phyloP scores from a whole-genome alignment of 177 flowering plant genomes.

The Vitis hybrid region DNA sequence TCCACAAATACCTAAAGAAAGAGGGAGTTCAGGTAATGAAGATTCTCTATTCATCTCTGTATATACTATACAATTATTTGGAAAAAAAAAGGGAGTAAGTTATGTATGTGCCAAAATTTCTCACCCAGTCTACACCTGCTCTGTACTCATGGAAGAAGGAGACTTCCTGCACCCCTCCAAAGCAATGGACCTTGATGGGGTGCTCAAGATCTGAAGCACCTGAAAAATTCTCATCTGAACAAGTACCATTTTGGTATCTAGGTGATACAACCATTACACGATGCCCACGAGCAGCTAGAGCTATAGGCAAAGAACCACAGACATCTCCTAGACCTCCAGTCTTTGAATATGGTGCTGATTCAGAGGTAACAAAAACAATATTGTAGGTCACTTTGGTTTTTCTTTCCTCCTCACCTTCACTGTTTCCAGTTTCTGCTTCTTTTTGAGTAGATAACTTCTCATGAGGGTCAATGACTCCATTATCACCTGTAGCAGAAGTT shows the following conservation, averaged over 20 bases:
- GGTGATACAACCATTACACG: conserved; percentile 98
- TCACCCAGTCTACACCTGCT: conserved; percentile 97
- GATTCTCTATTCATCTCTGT: not conserved
- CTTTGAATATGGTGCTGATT: conserved; percentile 94
- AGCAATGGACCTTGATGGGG: conserved; percentile 55
- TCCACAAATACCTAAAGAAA: conserved; percentile 79
- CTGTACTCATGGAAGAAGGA: conserved; percentile 80
- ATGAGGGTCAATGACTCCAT: conserved; percentile 23
- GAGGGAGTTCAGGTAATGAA: not conserved
- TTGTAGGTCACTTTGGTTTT: conserved; percentile 39
- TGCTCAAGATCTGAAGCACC: conserved; percentile 46
- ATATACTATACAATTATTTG: too few relatives aligned
- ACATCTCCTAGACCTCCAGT: conserved; percentile 98
- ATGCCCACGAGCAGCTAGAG: conserved; percentile 81
- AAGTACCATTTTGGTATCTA: conserved; percentile 63
- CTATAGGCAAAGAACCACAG: conserved; percentile 92
- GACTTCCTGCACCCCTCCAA: conserved; percentile 79
- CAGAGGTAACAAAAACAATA: conserved; percentile 80
- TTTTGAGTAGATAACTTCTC: conserved; percentile 11
- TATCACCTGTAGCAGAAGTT: conserved; percentile 22
- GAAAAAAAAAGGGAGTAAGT: not conserved
- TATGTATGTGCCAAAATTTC: not conserved
- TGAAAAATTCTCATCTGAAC: conserved; percentile 45
- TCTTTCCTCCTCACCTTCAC: conserved; percentile 25
- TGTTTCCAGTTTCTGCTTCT: conserved; percentile 23